Base-by-base conservation (phyloP, 768 basidiomycete genomes). In the Pleurotus sapidus region DNA sequence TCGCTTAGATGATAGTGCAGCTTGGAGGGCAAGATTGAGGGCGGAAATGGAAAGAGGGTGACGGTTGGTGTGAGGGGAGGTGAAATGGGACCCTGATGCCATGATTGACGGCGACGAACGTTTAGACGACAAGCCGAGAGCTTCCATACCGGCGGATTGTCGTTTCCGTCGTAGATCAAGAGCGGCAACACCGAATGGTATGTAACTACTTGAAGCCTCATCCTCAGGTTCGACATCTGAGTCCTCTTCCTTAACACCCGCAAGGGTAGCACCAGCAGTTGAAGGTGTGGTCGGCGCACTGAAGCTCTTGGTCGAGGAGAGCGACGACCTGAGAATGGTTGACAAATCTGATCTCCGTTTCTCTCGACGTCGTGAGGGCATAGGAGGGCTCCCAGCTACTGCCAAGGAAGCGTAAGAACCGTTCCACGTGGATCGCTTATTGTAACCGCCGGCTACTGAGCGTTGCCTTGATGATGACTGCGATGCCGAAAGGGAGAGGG, bases 371-470 rank as follows among this genome's bases (percentile, higher is more conserved):
- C 70, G 78, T 25, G 76, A 60, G 15, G 78, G 63, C 39, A 72
- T 71, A 9, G 77, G 73, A 2, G 83, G 78, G 59, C 79, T 75
- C 12, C 79, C 79, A 3, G 78, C 72, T 2, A 69, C 70, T 3
- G 80, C 78, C 15, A 84, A 76, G 14, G 77, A 77, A 7, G 76
- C 68, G 58, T 87, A 86, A 2, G 85, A 81, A 24, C 88, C 89
- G 56, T 83, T 91, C 90, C 90, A 93, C 0, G 89, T 90, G 12
- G 84, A 79, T 14, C 88, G 81, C 64, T 91, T 91, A 63, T 73
- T 62, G 56, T 74, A 62, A 42, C 59, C 59, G 18, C 62, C 66
- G 46, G 70, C 61, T 15, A 65, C 47, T 34, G 67, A 66, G 7
- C 75, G 73, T 39, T 60, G 68, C 25, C 65, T 67, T 4, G 68